A percentile compares a stretch with the other conserved stretches of the same genome.
Evolutionary conservation across 495 filamentous ascomycete genomes (phyloP).

Genomic region (Cetradonia linearis): DNA sequence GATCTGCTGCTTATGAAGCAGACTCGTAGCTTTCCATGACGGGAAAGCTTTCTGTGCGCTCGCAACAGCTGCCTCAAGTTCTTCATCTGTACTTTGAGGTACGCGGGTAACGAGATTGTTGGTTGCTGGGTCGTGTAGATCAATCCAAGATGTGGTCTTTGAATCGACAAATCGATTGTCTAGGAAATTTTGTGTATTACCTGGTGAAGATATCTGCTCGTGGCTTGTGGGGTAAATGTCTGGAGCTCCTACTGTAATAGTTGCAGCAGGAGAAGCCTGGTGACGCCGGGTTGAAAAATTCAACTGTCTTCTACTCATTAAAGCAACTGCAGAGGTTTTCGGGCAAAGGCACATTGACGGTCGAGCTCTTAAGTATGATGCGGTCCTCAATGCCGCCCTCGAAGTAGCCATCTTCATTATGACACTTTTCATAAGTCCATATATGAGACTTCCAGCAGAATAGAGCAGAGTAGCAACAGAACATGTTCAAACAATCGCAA

Average conservation of each 20-base stretch:
- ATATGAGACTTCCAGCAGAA: neutral
- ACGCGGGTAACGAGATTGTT: slow-evolving; percentile 98
- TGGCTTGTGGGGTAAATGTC: slow-evolving; percentile 73
- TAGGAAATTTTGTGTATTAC: slow-evolving; percentile 82
- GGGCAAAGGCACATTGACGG: neutral
- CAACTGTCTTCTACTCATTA: slow-evolving; percentile 3
- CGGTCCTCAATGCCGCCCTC: neutral
- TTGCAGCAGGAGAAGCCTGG: slow-evolving; percentile 39
- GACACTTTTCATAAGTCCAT: too few species aligned
- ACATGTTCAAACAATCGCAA: neutral
- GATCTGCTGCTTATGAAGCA: slow-evolving; percentile 83
- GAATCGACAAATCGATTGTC: slow-evolving; percentile 83
- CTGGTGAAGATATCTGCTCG: slow-evolving; percentile 59
- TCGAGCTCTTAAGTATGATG: neutral
- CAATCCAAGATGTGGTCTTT: slow-evolving; percentile 70
- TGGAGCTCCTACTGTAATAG: slow-evolving; percentile 40
- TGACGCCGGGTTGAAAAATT: neutral
- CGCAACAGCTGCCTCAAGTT: slow-evolving; percentile 77
- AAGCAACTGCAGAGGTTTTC: neutral
- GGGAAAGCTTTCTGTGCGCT: slow-evolving; percentile 87
- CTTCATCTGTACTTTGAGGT: slow-evolving; percentile 83
- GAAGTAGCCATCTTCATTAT: neutral
- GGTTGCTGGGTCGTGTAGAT: slow-evolving; percentile 89
- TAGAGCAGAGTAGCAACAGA: neutral
- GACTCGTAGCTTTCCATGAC: slow-evolving; percentile 70